phyloP scores from a whole-genome alignment of 768 basidiomycete species.

The Tremella fuciformis region DNA sequence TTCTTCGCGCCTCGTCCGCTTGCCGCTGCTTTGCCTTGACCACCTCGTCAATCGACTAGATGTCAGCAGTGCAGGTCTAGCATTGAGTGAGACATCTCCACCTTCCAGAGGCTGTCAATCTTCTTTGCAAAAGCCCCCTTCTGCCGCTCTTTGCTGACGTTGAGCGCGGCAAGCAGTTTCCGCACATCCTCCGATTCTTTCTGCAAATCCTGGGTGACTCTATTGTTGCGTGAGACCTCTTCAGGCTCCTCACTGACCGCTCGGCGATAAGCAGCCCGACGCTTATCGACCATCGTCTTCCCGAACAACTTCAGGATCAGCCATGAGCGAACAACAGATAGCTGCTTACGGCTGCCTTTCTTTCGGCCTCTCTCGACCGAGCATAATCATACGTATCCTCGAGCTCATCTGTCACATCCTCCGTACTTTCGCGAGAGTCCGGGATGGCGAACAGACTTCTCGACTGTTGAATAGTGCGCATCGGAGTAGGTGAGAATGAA shows the following conservation, averaged over 20 bases:
- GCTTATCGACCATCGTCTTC: neutral
- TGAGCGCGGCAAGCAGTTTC: constrained; percentile 37
- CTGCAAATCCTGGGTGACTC: constrained; percentile 9
- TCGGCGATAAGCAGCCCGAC: neutral
- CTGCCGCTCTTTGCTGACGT: constrained; percentile 54
- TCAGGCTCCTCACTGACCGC: constrained; percentile 4
- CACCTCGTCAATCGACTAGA: constrained; percentile 37
- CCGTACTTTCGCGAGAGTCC: too few species aligned
- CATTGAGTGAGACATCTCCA: constrained; percentile 16
- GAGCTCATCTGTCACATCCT: too few species aligned
- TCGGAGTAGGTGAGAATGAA: too few species aligned
- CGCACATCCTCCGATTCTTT: constrained; percentile 41
- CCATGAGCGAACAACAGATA: too few species aligned
- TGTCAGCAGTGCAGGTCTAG: neutral
- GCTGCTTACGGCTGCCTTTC: too few species aligned
- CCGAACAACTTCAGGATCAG: neutral
- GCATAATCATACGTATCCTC: too few species aligned
- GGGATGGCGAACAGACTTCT: too few species aligned
- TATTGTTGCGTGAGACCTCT: neutral
- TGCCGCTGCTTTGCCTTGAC: constrained; percentile 26
- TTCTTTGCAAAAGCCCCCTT: constrained; percentile 68
- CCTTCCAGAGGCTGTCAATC: constrained; percentile 63
- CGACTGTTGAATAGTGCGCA: too few species aligned
- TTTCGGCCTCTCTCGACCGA: too few species aligned
- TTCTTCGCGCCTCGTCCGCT: constrained; percentile 21